Conservation (phyloP, 202 grass and related monocot species). For the Cymbopogon flexuosus region DNA sequence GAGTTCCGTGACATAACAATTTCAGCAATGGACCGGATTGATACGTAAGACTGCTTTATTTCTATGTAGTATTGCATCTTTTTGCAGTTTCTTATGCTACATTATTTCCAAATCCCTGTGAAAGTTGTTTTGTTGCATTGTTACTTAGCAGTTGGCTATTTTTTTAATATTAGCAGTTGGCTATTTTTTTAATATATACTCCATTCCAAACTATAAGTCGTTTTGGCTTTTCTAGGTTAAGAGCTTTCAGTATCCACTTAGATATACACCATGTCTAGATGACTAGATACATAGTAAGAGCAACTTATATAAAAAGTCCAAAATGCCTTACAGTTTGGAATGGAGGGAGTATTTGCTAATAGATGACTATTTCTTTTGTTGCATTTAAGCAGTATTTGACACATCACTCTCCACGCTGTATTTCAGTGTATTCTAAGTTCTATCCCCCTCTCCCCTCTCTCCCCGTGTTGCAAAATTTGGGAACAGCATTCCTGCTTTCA, state of each 20-base stretch:
- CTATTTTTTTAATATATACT: neutral
- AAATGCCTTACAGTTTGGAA: neutral
- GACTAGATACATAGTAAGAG: neutral
- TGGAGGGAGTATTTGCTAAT: neutral
- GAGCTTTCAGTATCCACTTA: neutral
- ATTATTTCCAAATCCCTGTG: conserved; percentile 17
- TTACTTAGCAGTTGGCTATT: neutral
- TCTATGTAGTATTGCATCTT: neutral
- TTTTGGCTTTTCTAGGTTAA: neutral
- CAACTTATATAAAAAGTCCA: neutral
- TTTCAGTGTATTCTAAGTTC: neutral
- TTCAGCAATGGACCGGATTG: conserved; percentile 91
- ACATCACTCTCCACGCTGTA: neutral
- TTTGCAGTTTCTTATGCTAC: neutral
- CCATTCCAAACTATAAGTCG: neutral
- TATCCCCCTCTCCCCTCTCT: neutral
- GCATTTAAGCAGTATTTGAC: neutral
- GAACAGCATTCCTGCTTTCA: neutral
- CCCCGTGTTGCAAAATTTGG: neutral
- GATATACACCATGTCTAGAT: neutral
- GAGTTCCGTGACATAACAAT: conserved; percentile 68
- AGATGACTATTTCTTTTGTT: neutral
- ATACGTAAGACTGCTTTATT: conserved; percentile 57
- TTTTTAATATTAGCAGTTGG: neutral
- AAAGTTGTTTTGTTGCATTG: neutral